These are phyloP conservation scores for Aristolochia fimbriata DNA, from an alignment of 164 flowering plant genomes.

Conservation along the genomic window DNA sequence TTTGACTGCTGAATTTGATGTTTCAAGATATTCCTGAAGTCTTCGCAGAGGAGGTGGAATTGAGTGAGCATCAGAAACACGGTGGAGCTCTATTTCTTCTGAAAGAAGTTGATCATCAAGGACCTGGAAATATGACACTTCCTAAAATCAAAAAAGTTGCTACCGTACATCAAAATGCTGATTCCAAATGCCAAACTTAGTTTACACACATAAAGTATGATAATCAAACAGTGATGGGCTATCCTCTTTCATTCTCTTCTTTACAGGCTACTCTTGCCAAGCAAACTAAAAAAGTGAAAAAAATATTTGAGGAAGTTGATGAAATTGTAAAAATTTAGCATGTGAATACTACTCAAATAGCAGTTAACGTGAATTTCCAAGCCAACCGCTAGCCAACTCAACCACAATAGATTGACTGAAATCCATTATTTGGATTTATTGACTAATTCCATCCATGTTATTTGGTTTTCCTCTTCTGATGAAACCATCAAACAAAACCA, in stretches of 20 bases:
- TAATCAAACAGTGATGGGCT: neutral
- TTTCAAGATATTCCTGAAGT: slow-evolving; percentile 30
- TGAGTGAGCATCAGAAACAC: slow-evolving; percentile 34
- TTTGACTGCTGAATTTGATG: slow-evolving; percentile 17
- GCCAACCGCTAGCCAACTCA: too few species aligned
- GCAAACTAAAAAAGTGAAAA: too few species aligned
- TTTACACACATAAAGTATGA: neutral
- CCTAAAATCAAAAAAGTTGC: slow-evolving; percentile 1
- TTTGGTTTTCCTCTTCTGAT: too few species aligned
- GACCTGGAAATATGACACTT: slow-evolving; percentile 28
- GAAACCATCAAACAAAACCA: too few species aligned
- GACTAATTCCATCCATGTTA: too few species aligned
- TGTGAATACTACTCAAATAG: too few species aligned
- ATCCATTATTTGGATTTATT: too few species aligned
- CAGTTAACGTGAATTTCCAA: too few species aligned
- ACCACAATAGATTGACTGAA: too few species aligned
- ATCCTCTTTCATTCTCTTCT: neutral
- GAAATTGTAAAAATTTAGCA: too few species aligned
- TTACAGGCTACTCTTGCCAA: neutral
- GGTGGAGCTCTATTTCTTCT: slow-evolving; percentile 50
- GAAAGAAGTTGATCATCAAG: slow-evolving; percentile 67
- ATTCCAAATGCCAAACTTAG: neutral
- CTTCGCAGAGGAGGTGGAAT: slow-evolving; percentile 60
- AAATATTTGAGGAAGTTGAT: too few species aligned
- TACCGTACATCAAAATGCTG: neutral